Evolutionary conservation across 371 early-diverging fungal species (phyloP), one percentile per base, ranked within the genome.

Genomic region (Mucor mucedo): DNA sequence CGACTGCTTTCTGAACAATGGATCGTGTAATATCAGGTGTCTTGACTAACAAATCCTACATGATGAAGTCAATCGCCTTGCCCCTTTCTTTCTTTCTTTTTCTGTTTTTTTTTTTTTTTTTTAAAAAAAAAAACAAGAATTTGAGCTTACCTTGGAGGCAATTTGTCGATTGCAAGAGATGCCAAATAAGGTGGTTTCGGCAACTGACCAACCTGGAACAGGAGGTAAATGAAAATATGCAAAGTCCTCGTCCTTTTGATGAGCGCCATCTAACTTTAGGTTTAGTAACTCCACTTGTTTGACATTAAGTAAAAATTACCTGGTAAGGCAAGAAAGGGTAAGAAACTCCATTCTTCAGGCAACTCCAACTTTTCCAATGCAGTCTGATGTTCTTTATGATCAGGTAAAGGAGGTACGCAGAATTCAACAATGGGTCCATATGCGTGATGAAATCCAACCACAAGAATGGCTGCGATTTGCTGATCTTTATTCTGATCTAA

Each of bases 181-280:
- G 7, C 93, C 93, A 73, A 93, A 93, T 13, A 93, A 61, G 0
- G 93, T 91, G 5, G 87, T 79, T 40, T 85, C 70, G 32, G 83
- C 83, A 3, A 84, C 84, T 53, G 76, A 65, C 88, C 93, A 91
- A 50, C 72, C 71, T 30, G 84, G 76, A 7, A 92, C 85, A 33
- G 94, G 91, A 35, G 94, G 93, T 11, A 93, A 77, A 71, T 93
- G 94, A 61, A 93, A 93, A 66, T 92, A 93, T 1, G 91, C 87
- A 67, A 92, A 91, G 63, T 92, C 94, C 63, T 92, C 91, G 52
- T 90, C 91, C 65, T 84, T 83, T 74, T 91, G 90, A 72, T 93
- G 94, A 4, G 91, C 92, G 10, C 94, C 94, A 60, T 93, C 94
- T 87, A 68, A 33, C 5, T 73, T 38, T 50, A 28, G 10, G 27